Percentiles rank a stretch among this genome's conserved stretches.
Evolutionary conservation across 768 basidiomycete genomes (phyloP).

Genomic region (Punctularia strigosozonata): DNA sequence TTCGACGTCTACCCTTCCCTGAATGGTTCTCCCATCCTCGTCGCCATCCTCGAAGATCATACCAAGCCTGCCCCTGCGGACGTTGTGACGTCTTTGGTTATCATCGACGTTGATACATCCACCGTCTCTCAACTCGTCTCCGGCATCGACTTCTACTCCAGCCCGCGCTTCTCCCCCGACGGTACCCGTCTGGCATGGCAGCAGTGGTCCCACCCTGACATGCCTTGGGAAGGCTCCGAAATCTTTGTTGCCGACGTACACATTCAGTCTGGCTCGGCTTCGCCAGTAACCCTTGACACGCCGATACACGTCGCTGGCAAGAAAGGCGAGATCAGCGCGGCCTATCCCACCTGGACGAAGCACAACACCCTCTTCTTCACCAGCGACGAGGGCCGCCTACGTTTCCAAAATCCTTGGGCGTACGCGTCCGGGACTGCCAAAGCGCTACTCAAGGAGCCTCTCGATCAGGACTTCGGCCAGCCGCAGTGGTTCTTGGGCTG

Average conservation of each 20-base stretch:
- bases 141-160: constrained; percentile 65
- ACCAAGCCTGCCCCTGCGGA: constrained; percentile 36
- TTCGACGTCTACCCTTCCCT: constrained; percentile 52
- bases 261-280: constrained; percentile 2
- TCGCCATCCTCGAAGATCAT: constrained; percentile 64
- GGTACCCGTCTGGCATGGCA: constrained; percentile 49
- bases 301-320: constrained; percentile 38
- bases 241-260: constrained; percentile 41
- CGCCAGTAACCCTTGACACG: constrained; percentile 11
- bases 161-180: constrained; percentile 46
- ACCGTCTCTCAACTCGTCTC: constrained; percentile 32
- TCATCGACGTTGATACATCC: constrained; percentile 38
- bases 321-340: constrained; percentile 35
- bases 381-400: constrained; percentile 49
- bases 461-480: constrained; percentile 42
- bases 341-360: constrained; percentile 48
- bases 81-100: constrained; percentile 43
- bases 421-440: constrained; percentile 24
- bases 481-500: constrained; percentile 46
- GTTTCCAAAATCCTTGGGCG: constrained; percentile 59
- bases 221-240: constrained; percentile 61
- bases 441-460: constrained; percentile 29
- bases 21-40: constrained; percentile 36
- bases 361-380: constrained; percentile 50
- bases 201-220: constrained; percentile 58